Evolutionary conservation across 345 rosid species (phyloP), one percentile per base, ranked within the genome.

Genomic region (Eucalyptus viminalis): DNA sequence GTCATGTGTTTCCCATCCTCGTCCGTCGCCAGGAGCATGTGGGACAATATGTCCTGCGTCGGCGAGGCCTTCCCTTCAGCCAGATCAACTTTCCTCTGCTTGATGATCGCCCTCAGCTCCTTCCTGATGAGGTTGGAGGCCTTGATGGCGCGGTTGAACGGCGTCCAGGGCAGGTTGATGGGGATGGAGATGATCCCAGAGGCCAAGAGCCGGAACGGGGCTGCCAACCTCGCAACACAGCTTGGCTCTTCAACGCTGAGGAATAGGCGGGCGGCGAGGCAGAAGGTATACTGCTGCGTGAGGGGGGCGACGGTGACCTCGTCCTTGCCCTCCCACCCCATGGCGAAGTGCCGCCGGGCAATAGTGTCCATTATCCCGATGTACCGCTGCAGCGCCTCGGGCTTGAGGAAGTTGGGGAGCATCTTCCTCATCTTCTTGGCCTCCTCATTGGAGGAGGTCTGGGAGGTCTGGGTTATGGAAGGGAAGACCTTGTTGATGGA

Each of bases 41-140:
- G 89, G 4, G 90, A 89, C 58, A 89, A 44, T 89, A 89, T 89
- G 85, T 89, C 90, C 40, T 89, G 89, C 12, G 60, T 87, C 15
- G 89, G 31, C 11, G 89, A 49, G 14, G 89, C 89, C 88, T 89
- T 89, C 37, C 34, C 34, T 34, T 34, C 87, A 2, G 88, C 80
- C 14, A 89, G 56, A 80, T 89, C 88, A 29, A 89, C 29, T 86
- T 89, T 89, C 86, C 90, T 69, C 58, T 89, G 88, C 88, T 89
- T 89, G 45, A 89, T 87, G 80, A 89, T 87, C 11, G n/a, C 54
- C n/a, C 31, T 24, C 34, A 76, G 80, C 86, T 89, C 90, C 72
- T 89, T 89, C 87, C 88, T 72, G 25, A 89, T 89, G 87, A 86
- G 87, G 86, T 89, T 89, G 29, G 88, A n/a, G 25, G 90, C 90